Evolutionary conservation across 2,329 filamentous ascomycete species (phyloP).

Genomic region (Diaporthe caulivora): DNA sequence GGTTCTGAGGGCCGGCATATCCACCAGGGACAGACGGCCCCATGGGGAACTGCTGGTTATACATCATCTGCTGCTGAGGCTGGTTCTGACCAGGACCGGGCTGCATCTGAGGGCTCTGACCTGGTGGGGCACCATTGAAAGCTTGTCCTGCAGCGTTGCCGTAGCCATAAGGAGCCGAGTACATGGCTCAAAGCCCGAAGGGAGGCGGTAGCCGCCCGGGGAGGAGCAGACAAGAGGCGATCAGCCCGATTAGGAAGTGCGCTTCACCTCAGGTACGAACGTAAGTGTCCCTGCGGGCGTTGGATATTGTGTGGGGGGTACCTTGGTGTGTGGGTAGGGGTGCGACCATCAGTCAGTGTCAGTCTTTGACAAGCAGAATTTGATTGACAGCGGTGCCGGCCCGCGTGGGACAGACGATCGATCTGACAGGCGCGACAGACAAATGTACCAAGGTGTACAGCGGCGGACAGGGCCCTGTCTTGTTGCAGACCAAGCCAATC

Average conservation of each 20-base stretch:
- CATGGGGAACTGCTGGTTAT: conserved; percentile 71
- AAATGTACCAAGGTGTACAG: conserved; percentile 36
- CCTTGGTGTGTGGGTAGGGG: conserved; percentile 37
- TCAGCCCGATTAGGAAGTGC: conserved; percentile 38
- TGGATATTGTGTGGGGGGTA: conserved; percentile 39
- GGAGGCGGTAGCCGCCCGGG: conserved; percentile 33
- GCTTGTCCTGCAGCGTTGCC: conserved; percentile 64
- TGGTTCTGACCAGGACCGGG: conserved; percentile 56
- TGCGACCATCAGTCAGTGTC: conserved; percentile 35
- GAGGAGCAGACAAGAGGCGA: conserved; percentile 32
- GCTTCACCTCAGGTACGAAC: conserved; percentile 37
- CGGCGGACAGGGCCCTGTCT: conserved; percentile 34
- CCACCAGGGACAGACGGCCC: conserved; percentile 57
- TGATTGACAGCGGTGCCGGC: conserved; percentile 38
- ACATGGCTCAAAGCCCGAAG: conserved; percentile 58
- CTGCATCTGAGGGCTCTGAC: conserved; percentile 61
- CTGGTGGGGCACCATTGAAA: conserved; percentile 64
- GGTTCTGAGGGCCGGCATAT: conserved; percentile 64
- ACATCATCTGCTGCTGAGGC: conserved; percentile 70
- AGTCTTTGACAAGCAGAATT: conserved; percentile 25
- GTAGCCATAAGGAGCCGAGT: conserved; percentile 67
- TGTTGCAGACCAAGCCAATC: conserved; percentile 31
- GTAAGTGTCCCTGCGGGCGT: conserved; percentile 35
- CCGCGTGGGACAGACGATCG: conserved; percentile 39
- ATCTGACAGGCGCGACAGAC: conserved; percentile 37